Base-by-base conservation (phyloP, 148 eudicot species). In the Dysphania ambrosioides region DNA sequence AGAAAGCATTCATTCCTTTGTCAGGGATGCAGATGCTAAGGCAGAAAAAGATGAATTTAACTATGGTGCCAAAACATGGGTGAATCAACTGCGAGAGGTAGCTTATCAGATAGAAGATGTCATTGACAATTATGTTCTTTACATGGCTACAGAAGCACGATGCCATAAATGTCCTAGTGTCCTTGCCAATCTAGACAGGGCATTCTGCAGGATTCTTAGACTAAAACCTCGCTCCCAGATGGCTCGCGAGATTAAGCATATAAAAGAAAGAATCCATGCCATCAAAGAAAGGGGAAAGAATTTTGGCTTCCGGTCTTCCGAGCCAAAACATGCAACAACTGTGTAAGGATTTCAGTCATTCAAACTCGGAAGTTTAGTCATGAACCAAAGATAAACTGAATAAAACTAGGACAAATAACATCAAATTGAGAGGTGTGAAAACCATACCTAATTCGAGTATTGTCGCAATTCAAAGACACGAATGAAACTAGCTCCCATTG, bases 361-460 rank as follows among this genome's bases (percentile, higher is more conserved):
- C 42, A 71, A n/a, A 26, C 8, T 32, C 29, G 21, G 18, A 12
- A 35, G 30, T 19, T 55, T 15, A 36, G 1, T 24, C 63, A 66
- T 7, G 44, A 56, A 15, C 13, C 68, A 2, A 24, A 62, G 1
- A 23, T 3, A 34, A 70, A 26, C 8, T 16, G 15, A 55, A 78
- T 62, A 18, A 12, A 40, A 40, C 18, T 8, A 40, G 6, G 1
- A 9, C n/a, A 13, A 75, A 55, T 6, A 51, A 30, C 55, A 68
- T 23, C 16, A 69, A 70, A 75, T 29, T 32, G 38, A 67, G 66
- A 11, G 32, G 8, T 29, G 40, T 29, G 21, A 57, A 40, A 64
- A 63, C 5, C 35, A 76, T 80, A 80, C 83, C 79, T 75, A 56
- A 2, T 31, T 34, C 4, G 40, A 72, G 56, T 38, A 41, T 11